Evolutionary conservation across 2,329 filamentous ascomycete species (phyloP).

Genomic region (Penicillium psychrosexuale): DNA sequence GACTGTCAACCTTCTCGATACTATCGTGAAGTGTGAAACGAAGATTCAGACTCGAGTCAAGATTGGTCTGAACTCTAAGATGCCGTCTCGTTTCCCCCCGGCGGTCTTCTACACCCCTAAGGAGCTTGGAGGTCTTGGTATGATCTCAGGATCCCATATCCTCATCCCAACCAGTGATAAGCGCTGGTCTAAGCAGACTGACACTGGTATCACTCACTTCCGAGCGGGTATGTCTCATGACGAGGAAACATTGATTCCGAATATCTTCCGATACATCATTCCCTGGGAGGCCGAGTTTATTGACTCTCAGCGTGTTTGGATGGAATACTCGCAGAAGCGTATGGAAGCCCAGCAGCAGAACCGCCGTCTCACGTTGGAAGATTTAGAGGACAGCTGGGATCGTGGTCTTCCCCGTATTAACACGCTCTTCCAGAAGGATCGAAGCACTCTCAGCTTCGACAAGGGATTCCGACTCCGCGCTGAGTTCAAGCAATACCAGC

Average conservation of each 20-base stretch:
- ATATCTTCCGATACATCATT: slow-evolving; percentile 99
- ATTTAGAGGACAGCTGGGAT: slow-evolving; percentile 98
- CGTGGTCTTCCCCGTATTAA: slow-evolving; percentile 96
- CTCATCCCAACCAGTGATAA: slow-evolving; percentile 96
- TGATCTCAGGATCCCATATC: slow-evolving; percentile 98
- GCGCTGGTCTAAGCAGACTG: slow-evolving; percentile 97
- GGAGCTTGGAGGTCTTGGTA: slow-evolving; percentile 91
- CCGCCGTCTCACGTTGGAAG: slow-evolving; percentile 86
- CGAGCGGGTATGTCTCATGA: slow-evolving; percentile 97
- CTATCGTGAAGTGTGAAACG: slow-evolving; percentile 98
- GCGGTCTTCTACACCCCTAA: slow-evolving; percentile 99
- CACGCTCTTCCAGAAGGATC: slow-evolving; percentile 96
- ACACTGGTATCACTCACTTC: slow-evolving; percentile 95
- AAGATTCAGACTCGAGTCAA: slow-evolving; percentile 99
- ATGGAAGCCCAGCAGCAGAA: slow-evolving; percentile 97
- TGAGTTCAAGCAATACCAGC: slow-evolving; percentile 96
- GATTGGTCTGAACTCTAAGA: slow-evolving; percentile 98
- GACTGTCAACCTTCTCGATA: slow-evolving; percentile 88
- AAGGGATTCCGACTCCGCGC: slow-evolving; percentile 94
- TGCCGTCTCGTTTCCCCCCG: slow-evolving; percentile 97
- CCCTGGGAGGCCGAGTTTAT: slow-evolving; percentile 99
- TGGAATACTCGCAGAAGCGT: slow-evolving; percentile 97
- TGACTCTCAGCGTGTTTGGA: slow-evolving; percentile 98
- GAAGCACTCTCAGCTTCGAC: slow-evolving; percentile 94
- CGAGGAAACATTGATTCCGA: slow-evolving; percentile 94